A percentile compares a stretch with the other conserved stretches of the same genome.
These are phyloP conservation scores for Beauveria medogensis DNA, from an alignment of 2,329 filamentous ascomycete species.

Conservation along the genomic window DNA sequence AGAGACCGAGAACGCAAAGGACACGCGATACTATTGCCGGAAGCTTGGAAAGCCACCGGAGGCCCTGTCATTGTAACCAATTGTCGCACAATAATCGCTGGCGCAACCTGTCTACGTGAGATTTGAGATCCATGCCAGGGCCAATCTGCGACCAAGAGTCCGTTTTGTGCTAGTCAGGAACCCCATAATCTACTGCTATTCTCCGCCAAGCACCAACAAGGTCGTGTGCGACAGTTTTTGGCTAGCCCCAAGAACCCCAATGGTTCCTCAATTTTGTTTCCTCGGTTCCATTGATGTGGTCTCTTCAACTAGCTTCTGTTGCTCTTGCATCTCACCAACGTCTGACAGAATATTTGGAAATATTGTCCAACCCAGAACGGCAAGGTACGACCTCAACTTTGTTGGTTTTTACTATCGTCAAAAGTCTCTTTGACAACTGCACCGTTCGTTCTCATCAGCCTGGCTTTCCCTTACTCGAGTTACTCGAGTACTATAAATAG, in stretches of 20 bases:
- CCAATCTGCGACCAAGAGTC: neutral
- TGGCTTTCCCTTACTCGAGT: too few relatives aligned
- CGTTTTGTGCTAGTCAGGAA: neutral
- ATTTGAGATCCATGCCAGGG: conserved; percentile 4
- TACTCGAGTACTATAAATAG: too few relatives aligned
- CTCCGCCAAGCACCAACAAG: neutral
- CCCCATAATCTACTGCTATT: neutral
- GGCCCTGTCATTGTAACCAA: neutral
- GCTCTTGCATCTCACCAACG: neutral
- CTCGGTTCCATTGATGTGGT: neutral
- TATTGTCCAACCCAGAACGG: too few relatives aligned
- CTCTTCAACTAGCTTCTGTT: neutral
- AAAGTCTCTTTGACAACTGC: too few relatives aligned
- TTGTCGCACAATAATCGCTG: neutral
- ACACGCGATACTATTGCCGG: neutral
- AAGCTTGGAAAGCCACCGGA: neutral
- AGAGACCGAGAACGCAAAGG: neutral
- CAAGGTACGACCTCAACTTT: too few relatives aligned
- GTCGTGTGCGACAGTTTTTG: neutral
- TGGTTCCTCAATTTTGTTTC: neutral
- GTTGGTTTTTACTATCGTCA: too few relatives aligned
- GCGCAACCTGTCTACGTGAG: neutral
- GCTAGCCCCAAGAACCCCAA: neutral
- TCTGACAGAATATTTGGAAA: neutral
- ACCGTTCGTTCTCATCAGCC: too few relatives aligned